Evolutionary conservation across 2,329 filamentous ascomycete species (phyloP), one percentile per base, ranked within the genome.

Genomic region (Hirsutella thompsonii): DNA sequence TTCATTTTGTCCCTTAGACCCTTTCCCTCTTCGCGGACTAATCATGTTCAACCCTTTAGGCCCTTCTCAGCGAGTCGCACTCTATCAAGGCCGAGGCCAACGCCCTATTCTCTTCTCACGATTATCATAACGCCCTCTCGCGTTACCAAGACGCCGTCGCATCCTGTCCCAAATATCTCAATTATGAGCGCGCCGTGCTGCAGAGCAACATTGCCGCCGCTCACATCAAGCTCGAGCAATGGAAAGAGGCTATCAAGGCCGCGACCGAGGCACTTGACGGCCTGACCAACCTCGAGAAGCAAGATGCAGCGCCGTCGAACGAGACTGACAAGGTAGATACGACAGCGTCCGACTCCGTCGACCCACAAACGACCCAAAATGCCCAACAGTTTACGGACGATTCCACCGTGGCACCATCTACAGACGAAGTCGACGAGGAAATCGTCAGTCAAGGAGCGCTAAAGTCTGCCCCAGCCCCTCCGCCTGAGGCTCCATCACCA

Each of bases 171-270:
- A 80, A 77, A 48, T 93, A 94, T 57, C 74, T 94, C 20, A 79
- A 90, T 57, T 94, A 86, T 63, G 87, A 94, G 51, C 70, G 90
- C 46, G 87, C 89, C 20, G 85, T 96, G 9, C 69, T 96, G 5
- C 78, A 81, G 44, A 88, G 83, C 57, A 96, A 96, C 64, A 81
- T 95, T 49, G 76, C 90, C 2, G 90, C 89, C 9, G 94, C 88
- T 56, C 78, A 94, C 52, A 60, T 96, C 41, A 93, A 93, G 57
- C 68, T 93, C 3, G 70, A 79, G 45, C 81, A 90, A 46, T 95
- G 88, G 85, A 87, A 89, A 49, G 79, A 85, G 23, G 85, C 87
- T 9, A 72, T 88, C 35, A 79, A 81, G 38, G 72, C 76, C 9
- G 88, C 89, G 1, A 83, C 79, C 0, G 69, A 74, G 10, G 81